Percentiles rank a stretch among this genome's conserved stretches.
Conservation (phyloP, 495 filamentous ascomycete species). For the Hypomontagnella submonticulosa region DNA sequence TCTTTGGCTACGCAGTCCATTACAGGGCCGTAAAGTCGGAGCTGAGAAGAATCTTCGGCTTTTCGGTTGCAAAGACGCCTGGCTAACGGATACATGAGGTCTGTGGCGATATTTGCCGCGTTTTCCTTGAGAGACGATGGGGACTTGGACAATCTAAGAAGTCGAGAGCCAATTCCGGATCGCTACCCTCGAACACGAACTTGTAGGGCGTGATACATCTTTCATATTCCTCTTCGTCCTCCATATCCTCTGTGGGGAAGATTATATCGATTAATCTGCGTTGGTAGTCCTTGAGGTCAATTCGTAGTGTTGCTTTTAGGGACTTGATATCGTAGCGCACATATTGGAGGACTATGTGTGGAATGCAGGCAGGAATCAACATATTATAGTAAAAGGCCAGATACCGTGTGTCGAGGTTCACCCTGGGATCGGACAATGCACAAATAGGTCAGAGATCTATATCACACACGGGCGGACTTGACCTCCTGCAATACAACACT, state of each 20-base stretch:
- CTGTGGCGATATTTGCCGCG: slow-evolving; percentile 20
- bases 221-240: no score
- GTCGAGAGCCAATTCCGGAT: background rate
- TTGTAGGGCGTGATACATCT: slow-evolving; percentile 25
- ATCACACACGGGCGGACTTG: slow-evolving; percentile 12
- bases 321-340: no score
- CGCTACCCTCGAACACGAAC: slow-evolving; percentile 17
- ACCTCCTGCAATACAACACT: background rate
- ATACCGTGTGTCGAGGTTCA: slow-evolving; percentile 30
- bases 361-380: slow-evolving; percentile 33
- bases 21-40: background rate
- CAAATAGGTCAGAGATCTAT: slow-evolving; percentile 27
- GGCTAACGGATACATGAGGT: slow-evolving; percentile 17
- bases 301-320: no score
- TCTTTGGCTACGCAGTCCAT: slow-evolving; percentile 1
- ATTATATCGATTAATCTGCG: background rate
- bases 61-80: slow-evolving; percentile 12
- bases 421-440: background rate
- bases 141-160: slow-evolving; percentile 10
- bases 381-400: slow-evolving; percentile 30
- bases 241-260: background rate
- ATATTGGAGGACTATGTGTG: slow-evolving; percentile 11
- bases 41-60: background rate
- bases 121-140: slow-evolving; percentile 19
- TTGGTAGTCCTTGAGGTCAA: background rate